phyloP scores from a whole-genome alignment of 2,329 filamentous ascomycete species.

The Talaromyces piceae region DNA sequence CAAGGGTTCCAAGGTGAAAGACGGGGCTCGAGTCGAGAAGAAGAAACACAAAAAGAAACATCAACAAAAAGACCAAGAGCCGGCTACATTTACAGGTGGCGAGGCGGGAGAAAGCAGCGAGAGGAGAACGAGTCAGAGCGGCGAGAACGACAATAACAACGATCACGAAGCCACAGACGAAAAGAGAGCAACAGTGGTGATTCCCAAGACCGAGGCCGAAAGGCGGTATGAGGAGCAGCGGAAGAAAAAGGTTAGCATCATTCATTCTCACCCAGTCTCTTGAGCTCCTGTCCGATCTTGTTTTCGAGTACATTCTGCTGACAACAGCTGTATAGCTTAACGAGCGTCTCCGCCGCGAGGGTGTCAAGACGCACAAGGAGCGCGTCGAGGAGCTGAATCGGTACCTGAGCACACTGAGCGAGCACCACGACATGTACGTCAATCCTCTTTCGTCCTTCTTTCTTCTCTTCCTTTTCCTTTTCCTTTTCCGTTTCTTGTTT shows the following conservation, averaged over 20 bases:
- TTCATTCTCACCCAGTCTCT: no score
- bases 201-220: constrained; percentile 76
- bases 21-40: constrained; percentile 37
- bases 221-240: constrained; percentile 70
- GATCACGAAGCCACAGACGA: constrained; percentile 16
- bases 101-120: neutral
- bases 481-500: neutral
- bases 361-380: constrained; percentile 94
- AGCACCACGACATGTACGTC: constrained; percentile 87
- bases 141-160: neutral
- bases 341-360: constrained; percentile 71
- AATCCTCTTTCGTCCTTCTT: neutral
- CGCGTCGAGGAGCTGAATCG: constrained; percentile 92
- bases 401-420: constrained; percentile 82
- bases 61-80: constrained; percentile 10
- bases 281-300: no score
- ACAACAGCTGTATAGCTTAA: constrained; percentile 65
- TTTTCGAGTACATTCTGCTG: no score
- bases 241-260: constrained; percentile 65
- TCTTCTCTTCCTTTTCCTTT: no score
- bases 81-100: neutral
- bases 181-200: constrained; percentile 20
- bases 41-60: constrained; percentile 44
- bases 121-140: constrained; percentile 14
- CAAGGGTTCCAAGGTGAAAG: constrained; percentile 64